Conservation (phyloP, 2,329 filamentous ascomycete species). For the Fusarium newnesense region DNA sequence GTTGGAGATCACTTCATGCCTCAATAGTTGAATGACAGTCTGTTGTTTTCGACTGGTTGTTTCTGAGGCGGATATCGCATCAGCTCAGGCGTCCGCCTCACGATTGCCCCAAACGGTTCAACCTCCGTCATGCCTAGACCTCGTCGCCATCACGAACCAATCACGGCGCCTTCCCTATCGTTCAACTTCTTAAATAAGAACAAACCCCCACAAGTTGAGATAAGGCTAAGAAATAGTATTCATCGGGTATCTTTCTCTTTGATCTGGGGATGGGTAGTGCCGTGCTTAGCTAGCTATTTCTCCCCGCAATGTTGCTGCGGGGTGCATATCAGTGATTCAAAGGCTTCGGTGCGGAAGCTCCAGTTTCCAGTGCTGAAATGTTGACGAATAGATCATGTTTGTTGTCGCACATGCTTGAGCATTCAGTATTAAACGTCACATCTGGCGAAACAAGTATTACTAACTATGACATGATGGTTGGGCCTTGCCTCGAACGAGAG, state of each 20-base stretch:
- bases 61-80: background rate
- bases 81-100: background rate
- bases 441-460: background rate
- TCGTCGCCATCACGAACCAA: constrained; percentile 1
- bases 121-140: background rate
- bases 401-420: background rate
- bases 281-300: background rate
- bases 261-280: background rate
- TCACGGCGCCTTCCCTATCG: background rate
- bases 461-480: background rate
- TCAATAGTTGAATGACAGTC: rapidly evolving
- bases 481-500: background rate
- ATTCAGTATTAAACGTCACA: background rate
- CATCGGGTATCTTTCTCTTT: background rate
- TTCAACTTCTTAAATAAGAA: background rate
- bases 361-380: rapidly evolving
- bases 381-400: rapidly evolving
- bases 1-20: rapidly evolving
- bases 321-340: no score
- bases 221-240: background rate
- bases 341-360: no score
- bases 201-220: background rate
- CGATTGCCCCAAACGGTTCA: background rate
- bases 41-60: background rate
- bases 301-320: background rate